These are phyloP conservation scores for Lecanosticta acicola DNA, from an alignment of 2,329 filamentous ascomycete species.

Conservation along the genomic window DNA sequence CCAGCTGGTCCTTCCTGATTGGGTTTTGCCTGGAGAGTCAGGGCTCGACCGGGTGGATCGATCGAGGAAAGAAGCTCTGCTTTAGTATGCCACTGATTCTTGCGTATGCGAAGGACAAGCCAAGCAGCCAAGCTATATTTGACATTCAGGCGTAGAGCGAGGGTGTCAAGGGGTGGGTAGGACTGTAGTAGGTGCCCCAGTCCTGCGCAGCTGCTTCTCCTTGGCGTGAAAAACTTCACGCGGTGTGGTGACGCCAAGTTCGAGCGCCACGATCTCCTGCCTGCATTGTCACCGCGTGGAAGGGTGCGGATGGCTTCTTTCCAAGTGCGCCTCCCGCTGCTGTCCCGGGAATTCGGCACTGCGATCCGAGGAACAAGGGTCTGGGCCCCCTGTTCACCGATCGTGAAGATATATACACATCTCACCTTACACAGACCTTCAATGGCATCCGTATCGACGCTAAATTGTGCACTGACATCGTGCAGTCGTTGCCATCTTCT, in stretches of 20 bases:
- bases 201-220: background rate
- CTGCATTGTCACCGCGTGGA: background rate
- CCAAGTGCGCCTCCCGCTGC: background rate
- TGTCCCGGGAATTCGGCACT: background rate
- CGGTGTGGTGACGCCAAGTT: background rate
- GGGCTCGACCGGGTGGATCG: background rate
- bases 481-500: too few species aligned
- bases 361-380: background rate
- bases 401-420: background rate
- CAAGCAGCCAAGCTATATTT: too few species aligned
- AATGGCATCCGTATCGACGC: background rate
- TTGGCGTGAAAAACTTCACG: too few species aligned
- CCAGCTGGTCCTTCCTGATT: background rate
- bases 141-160: too few species aligned
- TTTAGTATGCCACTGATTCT: too few species aligned
- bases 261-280: background rate
- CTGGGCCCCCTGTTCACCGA: background rate
- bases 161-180: too few species aligned
- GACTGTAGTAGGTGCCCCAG: background rate
- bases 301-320: background rate
- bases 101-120: too few species aligned
- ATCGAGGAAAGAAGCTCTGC: background rate
- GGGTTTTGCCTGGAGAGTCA: background rate
- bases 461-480: background rate
- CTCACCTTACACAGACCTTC: background rate